Evolutionary conservation across 805 yeast genomes (phyloP).

Genomic region (Wickerhamomyces bovis): DNA sequence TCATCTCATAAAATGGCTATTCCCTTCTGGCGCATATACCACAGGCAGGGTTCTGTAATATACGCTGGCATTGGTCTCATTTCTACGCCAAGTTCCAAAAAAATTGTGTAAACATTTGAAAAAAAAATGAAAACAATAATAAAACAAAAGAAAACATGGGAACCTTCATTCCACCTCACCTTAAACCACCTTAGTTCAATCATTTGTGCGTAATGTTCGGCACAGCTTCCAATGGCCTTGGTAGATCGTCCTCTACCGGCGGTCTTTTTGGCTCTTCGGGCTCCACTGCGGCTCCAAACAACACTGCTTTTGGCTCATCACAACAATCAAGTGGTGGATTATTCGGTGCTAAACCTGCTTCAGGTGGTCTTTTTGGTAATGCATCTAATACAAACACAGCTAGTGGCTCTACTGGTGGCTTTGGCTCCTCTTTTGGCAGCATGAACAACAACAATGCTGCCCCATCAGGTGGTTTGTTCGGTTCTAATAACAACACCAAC

Average conservation of each 20-base stretch:
- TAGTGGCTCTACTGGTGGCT: constrained; percentile 14
- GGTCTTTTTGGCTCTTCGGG: constrained; percentile 22
- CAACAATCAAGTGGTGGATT: constrained; percentile 14
- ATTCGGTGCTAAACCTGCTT: constrained; percentile 17
- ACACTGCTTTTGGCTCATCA: constrained; percentile 22
- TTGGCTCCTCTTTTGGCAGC: background rate
- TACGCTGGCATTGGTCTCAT: background rate
- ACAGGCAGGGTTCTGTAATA: background rate
- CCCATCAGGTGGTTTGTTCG: constrained; percentile 28
- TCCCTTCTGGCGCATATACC: too few relatives aligned
- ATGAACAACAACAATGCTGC: constrained; percentile 4
- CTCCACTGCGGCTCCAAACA: constrained; percentile 10
- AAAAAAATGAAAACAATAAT: background rate
- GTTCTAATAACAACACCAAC: constrained; percentile 21
- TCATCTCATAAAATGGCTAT: too few relatives aligned
- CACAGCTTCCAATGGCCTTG: constrained; percentile 14
- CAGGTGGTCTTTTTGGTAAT: constrained; percentile 7
- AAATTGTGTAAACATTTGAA: background rate
- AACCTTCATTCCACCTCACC: background rate
- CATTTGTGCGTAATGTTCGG: constrained; percentile 13
- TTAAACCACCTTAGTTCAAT: background rate
- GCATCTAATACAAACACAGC: constrained; percentile 4
- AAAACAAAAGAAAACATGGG: background rate
- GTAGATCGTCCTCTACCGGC: constrained; percentile 20
- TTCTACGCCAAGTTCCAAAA: background rate